These are phyloP conservation scores for Posidonia oceanica DNA, from an alignment of 116 monocot genomes.

Conservation along the genomic window DNA sequence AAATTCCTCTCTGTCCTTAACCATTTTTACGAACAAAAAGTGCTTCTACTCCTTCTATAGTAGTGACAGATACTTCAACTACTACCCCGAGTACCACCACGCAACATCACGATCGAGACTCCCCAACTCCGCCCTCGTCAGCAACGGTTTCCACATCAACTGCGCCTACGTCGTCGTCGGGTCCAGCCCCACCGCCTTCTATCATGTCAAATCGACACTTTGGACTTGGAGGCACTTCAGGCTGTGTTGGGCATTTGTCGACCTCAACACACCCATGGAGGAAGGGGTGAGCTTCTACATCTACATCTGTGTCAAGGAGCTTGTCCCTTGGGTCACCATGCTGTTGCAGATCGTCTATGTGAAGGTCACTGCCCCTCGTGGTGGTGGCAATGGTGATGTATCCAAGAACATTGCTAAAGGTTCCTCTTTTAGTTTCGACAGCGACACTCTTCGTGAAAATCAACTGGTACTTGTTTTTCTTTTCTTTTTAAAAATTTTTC, in stretches of 20 bases:
- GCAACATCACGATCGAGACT: background rate
- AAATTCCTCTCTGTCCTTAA: too few relatives aligned
- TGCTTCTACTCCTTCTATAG: background rate
- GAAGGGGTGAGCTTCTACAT: slow-evolving; percentile 40
- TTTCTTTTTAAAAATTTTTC: too few relatives aligned
- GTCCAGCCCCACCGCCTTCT: slow-evolving; percentile 51
- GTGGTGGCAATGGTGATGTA: background rate
- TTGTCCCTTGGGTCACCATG: slow-evolving; percentile 64
- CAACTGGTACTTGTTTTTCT: slow-evolving; percentile 45
- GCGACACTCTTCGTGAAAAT: slow-evolving; percentile 84
- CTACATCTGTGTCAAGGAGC: slow-evolving; percentile 64
- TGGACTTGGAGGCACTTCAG: slow-evolving; percentile 68
- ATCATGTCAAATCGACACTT: slow-evolving; percentile 55
- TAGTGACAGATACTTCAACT: slow-evolving; percentile 52
- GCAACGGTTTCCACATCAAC: slow-evolving; percentile 65
- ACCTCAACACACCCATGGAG: slow-evolving; percentile 46
- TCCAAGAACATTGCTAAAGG: background rate
- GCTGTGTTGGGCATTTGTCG: slow-evolving; percentile 61
- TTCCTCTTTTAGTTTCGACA: slow-evolving; percentile 43
- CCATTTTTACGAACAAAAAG: background rate
- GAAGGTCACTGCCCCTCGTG: background rate
- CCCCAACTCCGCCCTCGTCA: slow-evolving; percentile 11
- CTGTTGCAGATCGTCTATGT: slow-evolving; percentile 83
- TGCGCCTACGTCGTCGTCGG: slow-evolving; percentile 69
- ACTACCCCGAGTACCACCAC: slow-evolving; percentile 32